Evolutionary conservation across 192 early-diverging fungal species (phyloP), one percentile per base, ranked within the genome.

Genomic region (Hyaloraphidium curvatum): DNA sequence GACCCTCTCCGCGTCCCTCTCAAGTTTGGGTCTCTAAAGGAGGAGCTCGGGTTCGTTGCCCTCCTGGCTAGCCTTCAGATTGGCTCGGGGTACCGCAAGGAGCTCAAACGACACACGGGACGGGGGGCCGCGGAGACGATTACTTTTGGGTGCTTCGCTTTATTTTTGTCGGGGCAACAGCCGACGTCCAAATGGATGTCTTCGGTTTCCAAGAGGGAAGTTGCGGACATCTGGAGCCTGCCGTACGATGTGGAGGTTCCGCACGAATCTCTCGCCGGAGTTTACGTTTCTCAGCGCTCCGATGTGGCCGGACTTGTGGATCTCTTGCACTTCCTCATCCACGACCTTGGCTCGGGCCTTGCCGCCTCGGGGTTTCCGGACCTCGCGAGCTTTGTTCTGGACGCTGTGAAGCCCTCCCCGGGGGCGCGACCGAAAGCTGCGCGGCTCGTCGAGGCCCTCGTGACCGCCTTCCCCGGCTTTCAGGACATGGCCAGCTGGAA

Each of bases 51-150:
- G 55, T 69, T 86, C 31, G 72, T 91, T 17, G 74, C 76, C 1
- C 53, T 87, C 28, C 68, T 84, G 16, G 83, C 80, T 56, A 58
- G 86, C 53, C 71, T 91, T 31, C 77, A 81, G 55, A 70, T 89
- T 53, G 88, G 88, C 21, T 79, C 79, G 40, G 83, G 81, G 27
- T 91, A 73, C 56, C 68, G 80, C 26, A 56, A 59, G 28, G 76
- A 80, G 30, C 73, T 91, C 19, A 74, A 79, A 55, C 68, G 68
- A 14, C 68, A 69, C 11, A 60, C 67, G 27, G 82, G 67, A 25
- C 62, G 85, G 23, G 82, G 84, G 13, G 82, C 80, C 0, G 80
- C 83, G 17, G 78, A 85, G 51, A 82, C 77, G 1, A 80, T 90
- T 26, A 66, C 73, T 30, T 90, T 81, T 68, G 88, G 88, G 5